Evolutionary conservation across 1,284 basidiomycete genomes (phyloP).

Genomic region (Moesziomyces aphidis): DNA sequence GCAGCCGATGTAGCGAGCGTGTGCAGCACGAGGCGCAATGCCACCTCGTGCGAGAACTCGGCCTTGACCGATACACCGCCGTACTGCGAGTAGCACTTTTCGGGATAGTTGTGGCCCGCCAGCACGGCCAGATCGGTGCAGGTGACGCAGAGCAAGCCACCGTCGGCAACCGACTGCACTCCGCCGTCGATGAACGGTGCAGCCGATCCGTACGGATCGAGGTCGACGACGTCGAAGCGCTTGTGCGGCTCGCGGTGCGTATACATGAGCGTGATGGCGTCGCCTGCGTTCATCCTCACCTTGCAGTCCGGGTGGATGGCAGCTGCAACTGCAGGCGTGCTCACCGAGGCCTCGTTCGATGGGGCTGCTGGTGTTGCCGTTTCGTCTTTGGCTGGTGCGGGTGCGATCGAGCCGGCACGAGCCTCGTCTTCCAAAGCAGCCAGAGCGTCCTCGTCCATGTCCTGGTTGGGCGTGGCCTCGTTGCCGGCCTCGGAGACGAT

Average conservation of each 20-base stretch:
- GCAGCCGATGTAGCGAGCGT: slow-evolving; percentile 85
- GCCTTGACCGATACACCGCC: slow-evolving; percentile 91
- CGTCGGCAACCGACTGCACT: slow-evolving; percentile 86
- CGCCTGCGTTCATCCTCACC: slow-evolving; percentile 60
- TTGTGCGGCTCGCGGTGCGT: slow-evolving; percentile 79
- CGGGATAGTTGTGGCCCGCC: slow-evolving; percentile 92
- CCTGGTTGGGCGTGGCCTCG: slow-evolving; percentile 1
- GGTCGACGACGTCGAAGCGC: slow-evolving; percentile 91
- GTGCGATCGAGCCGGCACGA: slow-evolving; percentile 1
- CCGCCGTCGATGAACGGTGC: slow-evolving; percentile 97
- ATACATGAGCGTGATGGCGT: slow-evolving; percentile 81
- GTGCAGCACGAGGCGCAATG: slow-evolving; percentile 82
- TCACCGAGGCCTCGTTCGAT: slow-evolving; percentile 6
- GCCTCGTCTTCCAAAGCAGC: slow-evolving; percentile 29
- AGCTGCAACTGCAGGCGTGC: slow-evolving; percentile 5
- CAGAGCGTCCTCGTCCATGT: slow-evolving; percentile 37
- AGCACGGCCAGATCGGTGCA: slow-evolving; percentile 96
- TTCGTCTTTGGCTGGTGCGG: neutral
- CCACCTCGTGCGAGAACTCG: slow-evolving; percentile 83
- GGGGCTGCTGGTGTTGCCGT: slow-evolving; percentile 4
- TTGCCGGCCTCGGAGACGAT: slow-evolving; percentile 21
- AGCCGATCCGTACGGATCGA: slow-evolving; percentile 97
- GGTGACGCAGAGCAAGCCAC: slow-evolving; percentile 89
- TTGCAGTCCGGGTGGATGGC: slow-evolving; percentile 64
- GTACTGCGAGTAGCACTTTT: slow-evolving; percentile 76